Percentiles rank a stretch among this genome's conserved stretches.
Evolutionary conservation across 257 asterid genomes (phyloP).

Genomic region (Solanum tarapatanum): DNA sequence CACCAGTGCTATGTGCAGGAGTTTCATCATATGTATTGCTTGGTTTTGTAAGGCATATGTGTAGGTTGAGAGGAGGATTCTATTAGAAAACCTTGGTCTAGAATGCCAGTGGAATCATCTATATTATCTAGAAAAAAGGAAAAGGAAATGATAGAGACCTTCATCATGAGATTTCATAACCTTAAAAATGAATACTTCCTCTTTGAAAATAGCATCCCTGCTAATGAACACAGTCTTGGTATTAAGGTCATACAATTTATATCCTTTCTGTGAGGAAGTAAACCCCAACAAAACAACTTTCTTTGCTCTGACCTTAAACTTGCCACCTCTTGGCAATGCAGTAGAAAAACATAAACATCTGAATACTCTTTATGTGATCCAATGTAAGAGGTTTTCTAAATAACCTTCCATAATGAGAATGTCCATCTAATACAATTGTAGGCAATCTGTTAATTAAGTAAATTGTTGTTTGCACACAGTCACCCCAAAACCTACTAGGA

Average conservation of each 20-base stretch:
- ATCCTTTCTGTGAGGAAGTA: background rate
- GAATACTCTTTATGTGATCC: background rate
- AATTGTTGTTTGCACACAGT: background rate
- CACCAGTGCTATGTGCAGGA: too few species aligned
- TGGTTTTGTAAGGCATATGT: too few species aligned
- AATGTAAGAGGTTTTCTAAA: background rate
- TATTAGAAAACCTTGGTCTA: too few species aligned
- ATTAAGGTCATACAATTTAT: background rate
- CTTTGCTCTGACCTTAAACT: background rate
- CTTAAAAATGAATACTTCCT: background rate
- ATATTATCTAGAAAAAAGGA: too few species aligned
- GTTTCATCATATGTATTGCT: background rate
- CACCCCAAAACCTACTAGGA: background rate
- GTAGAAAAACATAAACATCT: background rate
- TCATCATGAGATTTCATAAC: background rate
- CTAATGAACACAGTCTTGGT: background rate
- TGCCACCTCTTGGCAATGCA: background rate
- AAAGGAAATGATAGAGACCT: background rate
- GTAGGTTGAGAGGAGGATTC: background rate
- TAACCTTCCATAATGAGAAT: background rate
- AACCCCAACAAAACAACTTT: background rate
- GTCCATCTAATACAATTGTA: too few species aligned
- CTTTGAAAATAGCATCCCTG: background rate
- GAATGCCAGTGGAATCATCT: background rate
- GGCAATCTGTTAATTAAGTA: background rate